Conservation (phyloP, 768 basidiomycete genomes). For the Phaeolepiota aurea region DNA sequence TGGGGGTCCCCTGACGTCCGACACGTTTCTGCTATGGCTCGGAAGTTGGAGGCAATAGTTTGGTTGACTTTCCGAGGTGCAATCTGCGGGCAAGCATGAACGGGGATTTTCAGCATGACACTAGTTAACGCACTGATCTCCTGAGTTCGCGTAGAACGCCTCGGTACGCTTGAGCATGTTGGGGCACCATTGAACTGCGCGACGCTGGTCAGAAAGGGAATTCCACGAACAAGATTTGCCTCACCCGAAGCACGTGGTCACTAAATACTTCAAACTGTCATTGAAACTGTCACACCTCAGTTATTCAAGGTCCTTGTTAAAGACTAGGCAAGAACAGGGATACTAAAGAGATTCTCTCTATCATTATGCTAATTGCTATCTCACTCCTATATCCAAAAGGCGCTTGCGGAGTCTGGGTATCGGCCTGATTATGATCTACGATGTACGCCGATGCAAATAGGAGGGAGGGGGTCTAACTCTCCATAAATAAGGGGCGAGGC, state of each 20-base stretch:
- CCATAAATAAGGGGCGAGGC: no score
- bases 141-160: conserved; percentile 46
- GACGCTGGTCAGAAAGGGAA: no score
- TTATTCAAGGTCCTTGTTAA: background rate
- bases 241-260: no score
- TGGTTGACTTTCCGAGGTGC: conserved; percentile 31
- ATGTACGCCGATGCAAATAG: background rate
- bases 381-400: background rate
- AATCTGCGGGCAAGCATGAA: conserved; percentile 4
- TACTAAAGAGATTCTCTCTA: background rate
- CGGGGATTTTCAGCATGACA: background rate
- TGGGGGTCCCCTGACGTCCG: conserved; percentile 15
- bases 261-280: background rate
- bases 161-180: conserved; percentile 27
- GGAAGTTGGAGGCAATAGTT: conserved; percentile 41
- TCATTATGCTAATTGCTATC: background rate
- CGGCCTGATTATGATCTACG: background rate
- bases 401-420: background rate
- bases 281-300: background rate
- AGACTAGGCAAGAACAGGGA: background rate
- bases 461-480: background rate
- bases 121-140: conserved; percentile 35
- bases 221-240: no score
- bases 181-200: background rate
- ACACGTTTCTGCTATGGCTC: conserved; percentile 40